Base-by-base conservation (phyloP, 768 basidiomycete species). In the Pleurotus citrinopileatus region DNA sequence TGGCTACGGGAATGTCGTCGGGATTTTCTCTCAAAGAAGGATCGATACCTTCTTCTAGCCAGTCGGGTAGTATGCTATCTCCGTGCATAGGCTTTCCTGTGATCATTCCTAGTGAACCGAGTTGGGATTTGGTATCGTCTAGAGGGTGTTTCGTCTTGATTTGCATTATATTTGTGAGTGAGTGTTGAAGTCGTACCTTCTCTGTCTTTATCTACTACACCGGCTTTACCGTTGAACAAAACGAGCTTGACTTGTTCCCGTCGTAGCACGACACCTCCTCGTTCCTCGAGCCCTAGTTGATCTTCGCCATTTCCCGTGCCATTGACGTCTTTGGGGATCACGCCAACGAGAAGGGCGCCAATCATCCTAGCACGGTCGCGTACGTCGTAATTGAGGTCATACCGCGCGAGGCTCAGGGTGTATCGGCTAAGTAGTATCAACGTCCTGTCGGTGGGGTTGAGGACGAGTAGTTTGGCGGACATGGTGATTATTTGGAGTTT, bases 291-390 rank as follows among this genome's bases (percentile, higher is more conserved):
- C 12, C 67, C 68, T 9, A 66, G 67, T 12, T 73, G 73, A 29
- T 69, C 72, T 25, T 70, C 63, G n/a, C 67, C 51, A 20, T 58
- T 57, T 6, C n/a, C 19, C 3, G 48, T 20, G 62, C 54, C 28
- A 37, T 36, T 51, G 48, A 23, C 19, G 13, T 51, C 48, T 37
- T 51, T 51, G 4, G 68, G 62, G 48, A 65, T 64, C 5, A 82
- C 61, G 28, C 90, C 86, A 2, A 72, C 66, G 13, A 96, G 75
- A 12, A 98, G 77, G 4, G 86, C 80, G 15, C 75, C 70, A 23
- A 97, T 67, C 80, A 94, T 87, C 47, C 96, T 81, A 3, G 84
- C 86, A 22, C 95, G 86, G 66, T 98, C 97, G 27, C 97, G 80
- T 28, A 98, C 87, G 62, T 97, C 93, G 68, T 91, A 96, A 62